Base-by-base conservation (phyloP, 108 stramenopile species). In the Licmophora abbreviata region DNA sequence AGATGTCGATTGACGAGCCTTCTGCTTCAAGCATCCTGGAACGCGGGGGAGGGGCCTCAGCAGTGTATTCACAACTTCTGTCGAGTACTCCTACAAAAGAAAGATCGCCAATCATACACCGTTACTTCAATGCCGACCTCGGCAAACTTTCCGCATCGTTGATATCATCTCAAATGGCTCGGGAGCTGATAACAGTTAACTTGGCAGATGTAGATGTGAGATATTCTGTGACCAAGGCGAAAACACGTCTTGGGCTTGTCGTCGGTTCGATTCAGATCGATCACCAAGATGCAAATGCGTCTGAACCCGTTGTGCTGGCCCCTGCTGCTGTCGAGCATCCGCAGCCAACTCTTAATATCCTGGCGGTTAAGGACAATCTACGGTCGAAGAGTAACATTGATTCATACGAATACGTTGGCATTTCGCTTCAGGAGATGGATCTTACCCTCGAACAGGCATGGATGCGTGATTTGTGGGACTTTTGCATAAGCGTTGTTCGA, bases 181-280 rank as follows among this genome's bases (percentile, higher is more conserved):
- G 40, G 31, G 90, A 92, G 48, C 62, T 92, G 0, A 35, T 87
- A 29, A 74, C 82, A 10, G 54, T 87, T 40, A 59, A 69, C 22
- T 46, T 61, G 8, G 59, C 59, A 12, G 83, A 88, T 27, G 58
- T 84, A 23, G 84, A 84, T 54, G 15, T 83, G 10, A 41, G 85
- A 38, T 74, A 81, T 53, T 81, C 83, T 15, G 69, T 80, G 1
- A 84, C 83, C 1, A 70, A 71, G 29, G 67, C 77, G 3, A 85
- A 71, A 45, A 92, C 85, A 9, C 64, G 83, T 37, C 24, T 79
- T n/a, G 71, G 74, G 0, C 23, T 81, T 18, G 69, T 78, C 0
- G 63, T 88, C 11, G 85, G 81, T 9, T 68, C 79, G 66, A 46
- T 85, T 36, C 90, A 92, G 53, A 12, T 87, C 12, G 90, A 92